phyloP scores from a whole-genome alignment of 345 rosid genomes.

The Trapa incisa region DNA sequence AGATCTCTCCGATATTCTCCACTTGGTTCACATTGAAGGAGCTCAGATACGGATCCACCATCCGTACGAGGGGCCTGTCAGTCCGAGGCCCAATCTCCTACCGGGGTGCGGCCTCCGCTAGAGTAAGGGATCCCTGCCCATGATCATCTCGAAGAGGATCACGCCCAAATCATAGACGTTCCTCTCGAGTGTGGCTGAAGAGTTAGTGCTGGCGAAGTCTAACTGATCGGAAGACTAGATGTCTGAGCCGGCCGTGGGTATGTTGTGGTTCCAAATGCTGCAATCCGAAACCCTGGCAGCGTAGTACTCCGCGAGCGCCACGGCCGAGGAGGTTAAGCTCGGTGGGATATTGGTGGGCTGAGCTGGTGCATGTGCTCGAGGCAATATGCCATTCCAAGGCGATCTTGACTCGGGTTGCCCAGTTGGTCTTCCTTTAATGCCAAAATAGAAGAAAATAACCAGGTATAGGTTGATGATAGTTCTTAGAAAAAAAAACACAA shows the following conservation, averaged over 20 bases:
- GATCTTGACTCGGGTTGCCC: slow-evolving; percentile 75
- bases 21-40: slow-evolving; percentile 43
- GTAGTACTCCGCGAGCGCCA: slow-evolving; percentile 72
- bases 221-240: slow-evolving; percentile 14
- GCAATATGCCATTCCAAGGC: slow-evolving; percentile 77
- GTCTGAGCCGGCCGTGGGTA: slow-evolving; percentile 22
- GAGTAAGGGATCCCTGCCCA: slow-evolving; percentile 49
- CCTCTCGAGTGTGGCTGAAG: slow-evolving; percentile 17
- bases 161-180: slow-evolving; percentile 72
- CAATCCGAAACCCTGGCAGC: slow-evolving; percentile 74
- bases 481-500: no score
- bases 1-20: slow-evolving; percentile 35
- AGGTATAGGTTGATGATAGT: no score
- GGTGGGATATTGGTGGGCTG: slow-evolving; percentile 50
- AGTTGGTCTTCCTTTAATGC: slow-evolving; percentile 81
- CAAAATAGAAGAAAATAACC: slow-evolving; percentile 5
- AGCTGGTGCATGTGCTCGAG: slow-evolving; percentile 76
- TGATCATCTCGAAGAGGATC: slow-evolving; percentile 60
- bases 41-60: slow-evolving; percentile 59
- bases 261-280: slow-evolving; percentile 43
- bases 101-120: slow-evolving; percentile 21
- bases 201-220: slow-evolving; percentile 12
- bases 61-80: slow-evolving; percentile 24
- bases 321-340: slow-evolving; percentile 48
- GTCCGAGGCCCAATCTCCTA: slow-evolving; percentile 45